Percentiles rank a stretch among this genome's conserved stretches.
These are phyloP conservation scores for Hyaloscypha bicolor DNA, from an alignment of 495 filamentous ascomycete genomes.

Conservation along the genomic window DNA sequence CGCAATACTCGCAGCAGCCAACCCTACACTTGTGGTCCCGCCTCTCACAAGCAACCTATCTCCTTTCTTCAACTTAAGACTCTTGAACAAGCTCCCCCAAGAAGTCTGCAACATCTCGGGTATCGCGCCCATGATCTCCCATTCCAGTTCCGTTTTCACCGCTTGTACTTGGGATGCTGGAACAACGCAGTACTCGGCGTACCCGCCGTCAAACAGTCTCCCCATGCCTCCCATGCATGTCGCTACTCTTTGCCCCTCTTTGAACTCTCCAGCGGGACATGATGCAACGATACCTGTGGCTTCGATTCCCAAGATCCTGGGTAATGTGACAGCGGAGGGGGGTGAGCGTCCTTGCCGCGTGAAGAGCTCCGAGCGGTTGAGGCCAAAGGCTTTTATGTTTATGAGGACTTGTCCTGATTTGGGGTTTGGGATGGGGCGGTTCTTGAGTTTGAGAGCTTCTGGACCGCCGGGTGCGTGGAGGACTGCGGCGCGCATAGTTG, in stretches of 20 bases:
- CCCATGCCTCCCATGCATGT: conserved; percentile 59
- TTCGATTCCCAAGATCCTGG: conserved; percentile 55
- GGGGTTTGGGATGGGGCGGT: conserved; percentile 41
- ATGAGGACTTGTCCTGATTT: conserved; percentile 48
- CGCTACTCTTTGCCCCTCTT: conserved; percentile 45
- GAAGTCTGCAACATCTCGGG: conserved; percentile 61
- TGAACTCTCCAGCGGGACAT: conserved; percentile 45
- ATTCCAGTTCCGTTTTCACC: conserved; percentile 40
- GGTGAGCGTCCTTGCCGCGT: conserved; percentile 55
- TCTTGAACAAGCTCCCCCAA: conserved; percentile 46
- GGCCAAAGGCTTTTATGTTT: conserved; percentile 51
- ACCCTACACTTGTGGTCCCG: conserved; percentile 47
- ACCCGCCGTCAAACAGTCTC: conserved; percentile 52
- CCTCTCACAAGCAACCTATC: conserved; percentile 53
- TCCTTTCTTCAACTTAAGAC: conserved; percentile 42
- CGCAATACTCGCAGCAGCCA: conserved; percentile 52
- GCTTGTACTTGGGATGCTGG: conserved; percentile 46
- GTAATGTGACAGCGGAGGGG: conserved; percentile 40
- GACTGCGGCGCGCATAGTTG: conserved; percentile 44
- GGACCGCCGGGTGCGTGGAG: conserved; percentile 41
- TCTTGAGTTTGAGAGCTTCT: conserved; percentile 42
- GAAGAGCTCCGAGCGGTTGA: conserved; percentile 60
- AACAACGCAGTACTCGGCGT: conserved; percentile 56
- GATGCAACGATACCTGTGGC: conserved; percentile 46
- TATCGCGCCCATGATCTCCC: conserved; percentile 50